Evolutionary conservation across 2,329 filamentous ascomycete species (phyloP), one percentile per base, ranked within the genome.

Genomic region (Diaporthe vaccinii): DNA sequence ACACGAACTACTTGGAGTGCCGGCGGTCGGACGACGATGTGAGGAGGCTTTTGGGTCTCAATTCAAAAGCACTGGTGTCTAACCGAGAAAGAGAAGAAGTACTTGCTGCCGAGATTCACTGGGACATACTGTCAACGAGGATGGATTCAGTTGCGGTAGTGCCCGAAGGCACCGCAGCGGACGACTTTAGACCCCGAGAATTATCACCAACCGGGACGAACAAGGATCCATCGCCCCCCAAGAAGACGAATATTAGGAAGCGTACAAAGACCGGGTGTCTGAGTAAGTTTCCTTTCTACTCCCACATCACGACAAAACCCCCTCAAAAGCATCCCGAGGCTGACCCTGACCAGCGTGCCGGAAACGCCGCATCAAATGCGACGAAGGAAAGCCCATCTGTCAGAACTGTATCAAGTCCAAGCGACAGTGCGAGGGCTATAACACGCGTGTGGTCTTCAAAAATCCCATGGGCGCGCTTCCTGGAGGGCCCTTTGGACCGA

Each of bases 291-390:
- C 57, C 28, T 62, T 58, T 71, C 20, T 39, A 39, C 10, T 34
- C 28, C 3, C n/a, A 14, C 17, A 61, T 55, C 28, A 34, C 22
- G 15, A 61, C 22, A 7, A 49, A 22, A 10, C 8, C 22, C n/a
- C 49, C 65, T 25, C 25, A 51, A 15, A 39, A 17, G 15, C 31
- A n/a, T 17, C 7, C 73, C 77, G 41, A 76, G 75, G 77, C 71
- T 80, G 65, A 74, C 67, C 76, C 61, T 82, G 61, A 74, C 76
- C 59, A 96, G 94, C 97, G 75, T 99, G 97, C 85, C 93, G 97
- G 78, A 96, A 94, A 85, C 93, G 97, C 72, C 94, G 97, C 77
- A 98, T 99, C 84, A 99, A 98, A 85, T 99, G 97, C 84, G 97
- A 97, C 77, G 97, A 98, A 83, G 94, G 95, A 80, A 91, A 93